Base-by-base conservation (phyloP, 768 basidiomycete genomes). In the Candolleomyces efflorescens region DNA sequence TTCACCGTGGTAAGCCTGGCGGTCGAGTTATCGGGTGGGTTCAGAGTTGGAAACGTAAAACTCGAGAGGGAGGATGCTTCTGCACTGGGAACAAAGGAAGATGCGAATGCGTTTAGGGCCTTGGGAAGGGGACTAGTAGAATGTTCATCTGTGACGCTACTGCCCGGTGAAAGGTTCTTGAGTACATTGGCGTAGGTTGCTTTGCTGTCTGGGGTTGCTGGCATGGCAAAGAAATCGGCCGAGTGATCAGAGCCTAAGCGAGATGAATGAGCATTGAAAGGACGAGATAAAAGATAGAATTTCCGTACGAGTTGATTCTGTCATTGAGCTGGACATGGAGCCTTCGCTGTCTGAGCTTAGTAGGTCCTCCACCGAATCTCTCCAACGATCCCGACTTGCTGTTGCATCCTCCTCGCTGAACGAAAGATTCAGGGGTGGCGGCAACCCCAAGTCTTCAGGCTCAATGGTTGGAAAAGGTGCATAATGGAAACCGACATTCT, bases 171-270 rank as follows among this genome's bases (percentile, higher is more conserved):
- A 18, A 53, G 20, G 22, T 43, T 36, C 57, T 58, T 58, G 47
- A 58, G 41, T 39, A 53, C 41, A 24, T 52, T 41, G 51, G 57
- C 18, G 41, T 53, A 47, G 18, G 38, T 18, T 12, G 41, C 44
- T 49, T 52, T 45, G 43, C 9, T 22, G 26, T 75, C 77, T 11
- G 82, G 82, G 10, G 82, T 83, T 18, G 75, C 73, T 18, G 82
- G 82, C 61, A 75, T 73, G 5, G 77, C 73, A 49, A 75, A 69
- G 2, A 79, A 82, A 41, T 75, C 72, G 37, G 77, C 26, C 10
- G 57, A 58, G 36, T 58, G 39, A n/a, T 52, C 57, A 20, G 57
- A 58, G 18, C 51, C 57, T 58, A 51, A 26, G 13, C 17, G n/a
- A 26, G 7, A 13, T 20, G 17, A 26, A 36, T 15, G 20, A 36